Base-by-base conservation (phyloP, 2,329 filamentous ascomycete species). In the Domatiomyces globalis region DNA sequence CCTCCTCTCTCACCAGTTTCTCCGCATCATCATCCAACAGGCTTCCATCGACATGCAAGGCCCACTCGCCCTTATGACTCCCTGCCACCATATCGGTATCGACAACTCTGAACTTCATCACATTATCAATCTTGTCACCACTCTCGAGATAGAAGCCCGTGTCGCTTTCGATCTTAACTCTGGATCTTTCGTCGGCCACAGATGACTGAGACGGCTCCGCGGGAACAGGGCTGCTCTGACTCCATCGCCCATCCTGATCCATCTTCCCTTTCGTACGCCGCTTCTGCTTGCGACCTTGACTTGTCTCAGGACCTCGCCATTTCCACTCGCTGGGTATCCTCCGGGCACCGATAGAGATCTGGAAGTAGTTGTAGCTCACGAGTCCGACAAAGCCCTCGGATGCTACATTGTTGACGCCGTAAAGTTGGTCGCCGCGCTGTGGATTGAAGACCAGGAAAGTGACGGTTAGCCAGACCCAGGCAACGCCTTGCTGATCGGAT, bases 301-400 rank as follows among this genome's bases (percentile, higher is more conserved):
- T 53, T 44, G 48, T 54, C n/a, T 68, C 69, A 7, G 80, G 74
- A 9, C 81, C 78, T 15, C 87, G 75, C 84, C 87, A 96, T 55
- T 73, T 80, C 92, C 90, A 98, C 20, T 78, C 76, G 12, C 71
- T 67, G 0, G 92, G 92, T 15, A 98, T 72, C 36, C 86, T 76
- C 54, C 78, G 79, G 19, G 83, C 76, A 61, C 90, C 84, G 54
- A 98, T 85, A 44, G 84, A 87, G 1, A 90, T 86, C 60, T 92
- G 94, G 74, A 96, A 96, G 58, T 87, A 80, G 66, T 90, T 90
- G 69, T 87, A 89, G 66, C 87, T 92, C 9, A 94, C 80, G 2
- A 95, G 78, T 18, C 90, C 89, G 5, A 98, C 76, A 63, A 95
- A 87, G 5, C 87, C 87, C 60, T 92, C 86, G 46, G 84, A 90